Conservation (phyloP, 106 monocot species). For the Dendrobium officinale region DNA sequence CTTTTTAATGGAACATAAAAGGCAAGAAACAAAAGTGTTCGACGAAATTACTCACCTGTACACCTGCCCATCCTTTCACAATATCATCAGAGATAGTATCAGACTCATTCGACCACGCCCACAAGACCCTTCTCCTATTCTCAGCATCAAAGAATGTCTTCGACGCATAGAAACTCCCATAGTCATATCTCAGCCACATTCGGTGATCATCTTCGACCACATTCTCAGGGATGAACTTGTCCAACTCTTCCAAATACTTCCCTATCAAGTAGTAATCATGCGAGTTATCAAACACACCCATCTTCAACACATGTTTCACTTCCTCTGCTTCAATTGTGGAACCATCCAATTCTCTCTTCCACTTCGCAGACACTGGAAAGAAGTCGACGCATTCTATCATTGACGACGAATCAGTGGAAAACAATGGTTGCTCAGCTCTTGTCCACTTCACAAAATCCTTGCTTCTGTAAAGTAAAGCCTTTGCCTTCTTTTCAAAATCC, state of each 20-base stretch:
- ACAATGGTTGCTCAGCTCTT: slow-evolving; percentile 7
- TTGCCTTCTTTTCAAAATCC: background rate
- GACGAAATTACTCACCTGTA: slow-evolving; percentile 37
- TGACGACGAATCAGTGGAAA: slow-evolving; percentile 4
- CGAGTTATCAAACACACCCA: slow-evolving; percentile 9
- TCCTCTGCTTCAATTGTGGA: background rate
- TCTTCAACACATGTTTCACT: slow-evolving; percentile 17
- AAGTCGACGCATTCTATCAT: slow-evolving; percentile 20
- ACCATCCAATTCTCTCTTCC: background rate
- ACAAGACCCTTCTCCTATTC: slow-evolving; percentile 60
- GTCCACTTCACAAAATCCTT: slow-evolving; percentile 27
- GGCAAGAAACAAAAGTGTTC: background rate
- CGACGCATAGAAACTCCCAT: slow-evolving; percentile 81
- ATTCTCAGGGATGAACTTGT: slow-evolving; percentile 42
- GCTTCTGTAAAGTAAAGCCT: slow-evolving; percentile 13
- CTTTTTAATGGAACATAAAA: background rate
- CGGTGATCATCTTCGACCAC: slow-evolving; percentile 23
- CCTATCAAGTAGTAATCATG: slow-evolving; percentile 29
- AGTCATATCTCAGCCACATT: slow-evolving; percentile 59
- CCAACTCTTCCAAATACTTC: slow-evolving; percentile 16
- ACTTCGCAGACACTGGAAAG: background rate
- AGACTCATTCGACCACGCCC: slow-evolving; percentile 73
- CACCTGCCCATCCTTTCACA: slow-evolving; percentile 84
- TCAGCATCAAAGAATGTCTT: slow-evolving; percentile 66
- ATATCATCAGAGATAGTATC: slow-evolving; percentile 46